A percentile compares a stretch with the other conserved stretches of the same genome.
Conservation (phyloP, 805 yeast species). For the Wickerhamiella sorbophila region DNA sequence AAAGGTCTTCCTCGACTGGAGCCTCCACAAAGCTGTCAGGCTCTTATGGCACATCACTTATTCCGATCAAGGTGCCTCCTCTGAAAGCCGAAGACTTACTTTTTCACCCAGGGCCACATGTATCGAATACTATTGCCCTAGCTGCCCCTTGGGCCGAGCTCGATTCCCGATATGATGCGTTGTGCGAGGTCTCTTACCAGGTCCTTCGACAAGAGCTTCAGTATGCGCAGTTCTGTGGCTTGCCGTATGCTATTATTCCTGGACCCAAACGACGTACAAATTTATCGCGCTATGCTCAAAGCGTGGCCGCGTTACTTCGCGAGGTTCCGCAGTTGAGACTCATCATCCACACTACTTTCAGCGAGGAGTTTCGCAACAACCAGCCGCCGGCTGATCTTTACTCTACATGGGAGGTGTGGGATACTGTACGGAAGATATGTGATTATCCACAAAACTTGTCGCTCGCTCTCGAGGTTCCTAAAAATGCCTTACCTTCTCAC, state of each 20-base stretch:
- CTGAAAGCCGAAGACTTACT: constrained; percentile 32
- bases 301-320: constrained; percentile 25
- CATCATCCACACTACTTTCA: constrained; percentile 22
- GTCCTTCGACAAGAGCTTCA: constrained; percentile 44
- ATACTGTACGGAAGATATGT: constrained; percentile 42
- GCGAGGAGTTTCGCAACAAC: constrained; percentile 30
- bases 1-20: not conserved
- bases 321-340: constrained; percentile 20
- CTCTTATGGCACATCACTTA: constrained; percentile 9
- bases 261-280: constrained; percentile 49
- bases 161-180: constrained; percentile 36
- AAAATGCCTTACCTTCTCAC: constrained; percentile 35
- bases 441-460: constrained; percentile 42
- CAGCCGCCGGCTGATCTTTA: constrained; percentile 29
- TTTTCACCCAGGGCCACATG: constrained; percentile 31
- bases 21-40: not conserved
- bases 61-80: constrained; percentile 23
- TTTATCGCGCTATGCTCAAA: constrained; percentile 36
- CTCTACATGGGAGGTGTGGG: constrained; percentile 67
- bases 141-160: constrained; percentile 59
- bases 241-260: constrained; percentile 40
- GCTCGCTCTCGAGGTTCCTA: constrained; percentile 66
- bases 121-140: constrained; percentile 36
- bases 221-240: constrained; percentile 45
- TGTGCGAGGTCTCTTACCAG: constrained; percentile 41